Base-by-base conservation (phyloP, 108 stramenopile genomes). In the Pseudonitzschia multistriata region DNA sequence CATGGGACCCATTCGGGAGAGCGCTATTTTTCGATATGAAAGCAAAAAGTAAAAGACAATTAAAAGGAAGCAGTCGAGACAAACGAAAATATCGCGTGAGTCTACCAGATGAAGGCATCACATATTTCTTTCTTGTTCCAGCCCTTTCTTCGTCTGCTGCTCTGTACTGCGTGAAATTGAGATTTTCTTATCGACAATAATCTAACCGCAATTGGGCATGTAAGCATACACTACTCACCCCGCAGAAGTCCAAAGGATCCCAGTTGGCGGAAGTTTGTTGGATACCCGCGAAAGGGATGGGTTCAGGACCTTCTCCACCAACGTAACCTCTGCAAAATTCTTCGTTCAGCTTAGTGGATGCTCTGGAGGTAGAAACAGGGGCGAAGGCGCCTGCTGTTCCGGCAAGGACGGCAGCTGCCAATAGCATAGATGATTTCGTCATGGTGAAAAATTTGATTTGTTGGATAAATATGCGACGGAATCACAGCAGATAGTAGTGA, bases 191-290 rank as follows among this genome's bases (percentile, higher is more conserved):
- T 39, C 47, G 1, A 48, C 55, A 56, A 56, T 19, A 70, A 28
- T 82, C 69, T 66, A 68, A n/a, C n/a, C n/a, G n/a, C n/a, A n/a
- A n/a, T n/a, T n/a, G n/a, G n/a, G n/a, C n/a, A n/a, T n/a, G 42
- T 45, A 45, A 17, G 42, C 42, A 17, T 45, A 17, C 50, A 13
- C 28, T 45, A 72, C 75, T 70, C 71, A 86, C 85, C 83, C 84
- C 87, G 22, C 88, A 61, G 63, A 90, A 79, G 34, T 85, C 88
- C 62, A 71, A 59, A 34, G 91, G 91, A 63, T 92, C 88, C 65
- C 84, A 91, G 63, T 64, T 64, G n/a, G 10, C 40, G 7, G 63
- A 64, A 10, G 13, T 42, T 47, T 64, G 63, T 40, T 45, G 37
- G 31, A 59, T 59, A 10, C 63, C 42, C 5, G 42, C 42, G 63